phyloP scores from a whole-genome alignment of 805 yeast species.

The Ogataea polymorpha region DNA sequence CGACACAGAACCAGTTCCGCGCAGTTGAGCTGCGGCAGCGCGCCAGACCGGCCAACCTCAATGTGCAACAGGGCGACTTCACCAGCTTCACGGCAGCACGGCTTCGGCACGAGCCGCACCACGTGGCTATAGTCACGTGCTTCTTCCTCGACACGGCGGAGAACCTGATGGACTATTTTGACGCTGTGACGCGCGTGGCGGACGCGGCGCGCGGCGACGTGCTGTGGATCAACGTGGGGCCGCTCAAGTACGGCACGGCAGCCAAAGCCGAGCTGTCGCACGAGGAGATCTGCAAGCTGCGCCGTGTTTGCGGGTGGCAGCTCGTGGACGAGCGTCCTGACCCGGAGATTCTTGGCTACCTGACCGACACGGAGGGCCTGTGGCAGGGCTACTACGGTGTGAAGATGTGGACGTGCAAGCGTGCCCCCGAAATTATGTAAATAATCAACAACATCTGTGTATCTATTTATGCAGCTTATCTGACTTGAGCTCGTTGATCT shows the following conservation, averaged over 20 bases:
- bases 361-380: conserved; percentile 61
- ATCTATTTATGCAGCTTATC: background rate
- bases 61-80: conserved; percentile 61
- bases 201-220: conserved; percentile 35
- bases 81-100: conserved; percentile 42
- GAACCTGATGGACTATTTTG: conserved; percentile 72
- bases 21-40: conserved; percentile 32
- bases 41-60: conserved; percentile 43
- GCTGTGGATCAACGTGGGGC: conserved; percentile 89
- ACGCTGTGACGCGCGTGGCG: conserved; percentile 49
- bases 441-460: conserved; percentile 19
- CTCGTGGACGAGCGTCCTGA: conserved; percentile 33
- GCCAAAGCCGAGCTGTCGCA: conserved; percentile 70
- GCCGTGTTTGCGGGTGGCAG: conserved; percentile 64
- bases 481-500: conserved; percentile 53
- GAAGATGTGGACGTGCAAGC: conserved; percentile 47
- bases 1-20: conserved; percentile 49
- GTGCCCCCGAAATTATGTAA: conserved; percentile 28
- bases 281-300: conserved; percentile 60
- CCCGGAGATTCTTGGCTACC: conserved; percentile 51
- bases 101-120: conserved; percentile 29
- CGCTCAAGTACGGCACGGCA: conserved; percentile 86
- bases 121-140: conserved; percentile 58
- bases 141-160: conserved; percentile 94
- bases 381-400: conserved; percentile 81